A percentile compares a stretch with the other conserved stretches of the same genome.
phyloP scores from a whole-genome alignment of 495 filamentous ascomycete genomes.

The Chaetomium cochliodes region DNA sequence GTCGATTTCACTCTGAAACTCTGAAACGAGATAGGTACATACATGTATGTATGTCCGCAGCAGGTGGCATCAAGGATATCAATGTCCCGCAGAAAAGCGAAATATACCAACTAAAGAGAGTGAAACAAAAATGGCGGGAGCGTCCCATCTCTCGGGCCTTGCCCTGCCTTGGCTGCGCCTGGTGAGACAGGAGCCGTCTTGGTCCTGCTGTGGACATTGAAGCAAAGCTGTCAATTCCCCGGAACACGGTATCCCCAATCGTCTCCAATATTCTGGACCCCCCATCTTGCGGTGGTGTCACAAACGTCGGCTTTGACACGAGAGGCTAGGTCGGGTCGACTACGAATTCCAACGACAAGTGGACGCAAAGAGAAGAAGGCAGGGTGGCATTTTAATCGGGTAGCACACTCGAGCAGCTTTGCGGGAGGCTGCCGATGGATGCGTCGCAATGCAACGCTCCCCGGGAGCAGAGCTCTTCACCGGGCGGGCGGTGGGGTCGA shows the following conservation, averaged over 20 bases:
- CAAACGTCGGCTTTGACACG: not conserved
- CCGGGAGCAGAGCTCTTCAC: too few species aligned
- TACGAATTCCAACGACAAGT: not conserved
- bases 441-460: slow-evolving; percentile 1
- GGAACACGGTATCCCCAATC: not conserved
- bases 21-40: too few species aligned
- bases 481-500: not conserved
- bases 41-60: not conserved
- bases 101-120: not conserved
- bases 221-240: not conserved
- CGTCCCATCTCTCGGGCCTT: not conserved
- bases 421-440: not conserved
- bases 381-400: too few species aligned
- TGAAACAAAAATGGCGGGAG: not conserved
- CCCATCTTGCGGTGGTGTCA: not conserved
- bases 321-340: too few species aligned
- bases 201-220: slow-evolving; percentile 7
- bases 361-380: not conserved
- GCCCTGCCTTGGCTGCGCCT: slow-evolving; percentile 10
- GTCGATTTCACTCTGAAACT: not conserved
- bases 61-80: not conserved
- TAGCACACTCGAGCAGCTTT: not conserved
- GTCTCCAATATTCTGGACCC: not conserved
- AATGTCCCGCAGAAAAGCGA: too few species aligned
- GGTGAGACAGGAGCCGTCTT: slow-evolving; percentile 14